A percentile compares a stretch with the other conserved stretches of the same genome.
Conservation (phyloP, 305 asterid genomes). For the Solanum hybrid region DNA sequence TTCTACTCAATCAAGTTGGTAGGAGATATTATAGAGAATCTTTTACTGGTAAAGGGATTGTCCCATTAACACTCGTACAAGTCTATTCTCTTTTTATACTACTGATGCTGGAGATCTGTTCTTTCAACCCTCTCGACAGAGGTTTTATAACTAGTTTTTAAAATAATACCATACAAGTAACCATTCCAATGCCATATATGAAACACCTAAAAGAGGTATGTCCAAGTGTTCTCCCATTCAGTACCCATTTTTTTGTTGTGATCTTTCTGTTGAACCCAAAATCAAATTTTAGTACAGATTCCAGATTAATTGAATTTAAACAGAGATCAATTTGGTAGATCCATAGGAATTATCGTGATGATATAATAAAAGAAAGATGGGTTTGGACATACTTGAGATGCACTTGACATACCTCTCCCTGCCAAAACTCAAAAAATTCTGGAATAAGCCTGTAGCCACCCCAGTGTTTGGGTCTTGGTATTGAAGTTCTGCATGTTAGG, state of each 20-base stretch:
- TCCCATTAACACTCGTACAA: background rate
- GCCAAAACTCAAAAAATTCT: conserved; percentile 88
- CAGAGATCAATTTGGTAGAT: background rate
- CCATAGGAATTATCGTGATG: background rate
- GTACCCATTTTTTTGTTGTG: background rate
- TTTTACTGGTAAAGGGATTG: background rate
- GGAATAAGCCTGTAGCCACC: conserved; percentile 91
- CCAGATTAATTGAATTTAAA: background rate
- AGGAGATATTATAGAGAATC: background rate
- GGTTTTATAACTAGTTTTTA: background rate
- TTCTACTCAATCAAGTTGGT: background rate
- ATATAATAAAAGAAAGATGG: background rate
- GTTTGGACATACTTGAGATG: conserved; percentile 52
- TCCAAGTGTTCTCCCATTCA: background rate
- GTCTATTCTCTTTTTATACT: background rate
- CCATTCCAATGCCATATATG: background rate
- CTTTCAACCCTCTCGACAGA: background rate
- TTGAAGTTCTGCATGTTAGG: conserved; percentile 35
- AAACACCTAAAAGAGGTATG: background rate
- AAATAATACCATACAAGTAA: background rate
- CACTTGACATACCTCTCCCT: conserved; percentile 87
- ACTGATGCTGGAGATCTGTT: background rate
- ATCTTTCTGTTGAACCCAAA: background rate
- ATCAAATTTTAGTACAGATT: background rate
- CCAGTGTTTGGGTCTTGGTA: conserved; percentile 84